These are phyloP conservation scores for Xerocomus spinulosus DNA, from an alignment of 768 basidiomycete genomes.

Conservation along the genomic window DNA sequence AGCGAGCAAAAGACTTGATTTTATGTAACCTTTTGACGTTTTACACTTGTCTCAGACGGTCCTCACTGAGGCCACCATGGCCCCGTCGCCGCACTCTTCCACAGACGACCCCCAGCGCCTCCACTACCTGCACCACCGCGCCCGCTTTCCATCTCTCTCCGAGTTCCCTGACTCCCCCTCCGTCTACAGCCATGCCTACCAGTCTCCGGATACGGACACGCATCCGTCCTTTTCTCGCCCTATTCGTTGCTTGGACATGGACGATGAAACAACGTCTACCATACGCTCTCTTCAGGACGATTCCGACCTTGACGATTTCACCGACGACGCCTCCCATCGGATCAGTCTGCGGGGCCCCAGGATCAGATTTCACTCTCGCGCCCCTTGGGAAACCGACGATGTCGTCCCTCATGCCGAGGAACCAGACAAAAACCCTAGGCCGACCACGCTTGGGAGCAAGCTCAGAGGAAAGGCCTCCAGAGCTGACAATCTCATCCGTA, in stretches of 20 bases:
- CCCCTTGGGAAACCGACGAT: slow-evolving; percentile 75
- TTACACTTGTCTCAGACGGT: no score
- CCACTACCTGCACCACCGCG: slow-evolving; percentile 29
- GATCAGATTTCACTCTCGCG: slow-evolving; percentile 75
- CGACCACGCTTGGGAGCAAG: slow-evolving; percentile 28
- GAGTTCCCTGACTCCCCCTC: slow-evolving; percentile 66
- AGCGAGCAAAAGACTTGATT: neutral
- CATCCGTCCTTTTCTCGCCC: slow-evolving; percentile 35
- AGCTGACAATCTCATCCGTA: slow-evolving; percentile 40
- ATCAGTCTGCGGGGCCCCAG: slow-evolving; percentile 79
- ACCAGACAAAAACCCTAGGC: slow-evolving; percentile 34
- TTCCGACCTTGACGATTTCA: slow-evolving; percentile 34
- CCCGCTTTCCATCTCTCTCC: slow-evolving; percentile 51
- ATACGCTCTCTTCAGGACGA: slow-evolving; percentile 32
- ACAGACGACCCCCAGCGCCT: slow-evolving; percentile 43
- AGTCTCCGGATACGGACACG: slow-evolving; percentile 44
- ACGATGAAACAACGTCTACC: slow-evolving; percentile 42
- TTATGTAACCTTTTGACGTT: slow-evolving; percentile 26
- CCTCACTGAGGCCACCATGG: slow-evolving; percentile 30
- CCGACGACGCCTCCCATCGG: slow-evolving; percentile 44
- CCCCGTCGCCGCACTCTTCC: slow-evolving; percentile 36
- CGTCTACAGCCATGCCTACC: slow-evolving; percentile 57
- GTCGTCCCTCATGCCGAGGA: slow-evolving; percentile 45
- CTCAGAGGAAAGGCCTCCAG: slow-evolving; percentile 27
- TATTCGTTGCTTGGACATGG: slow-evolving; percentile 52